Conservation (phyloP, 352 stramenopile species). For the Globisporangium paroecandrum region DNA sequence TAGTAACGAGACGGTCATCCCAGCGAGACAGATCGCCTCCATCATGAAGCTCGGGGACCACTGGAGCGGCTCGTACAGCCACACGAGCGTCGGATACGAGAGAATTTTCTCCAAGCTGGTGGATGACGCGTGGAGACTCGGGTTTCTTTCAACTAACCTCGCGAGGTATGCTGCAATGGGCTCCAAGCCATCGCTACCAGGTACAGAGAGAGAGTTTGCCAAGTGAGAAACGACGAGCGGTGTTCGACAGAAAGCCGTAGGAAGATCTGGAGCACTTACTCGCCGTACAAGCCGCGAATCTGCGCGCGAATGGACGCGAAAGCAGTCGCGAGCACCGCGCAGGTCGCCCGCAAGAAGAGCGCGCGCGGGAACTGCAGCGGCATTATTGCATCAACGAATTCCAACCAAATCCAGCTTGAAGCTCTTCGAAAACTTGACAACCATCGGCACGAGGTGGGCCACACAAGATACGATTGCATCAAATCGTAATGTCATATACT, state of each 20-base stretch:
- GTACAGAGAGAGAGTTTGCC: background rate
- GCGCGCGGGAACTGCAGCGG: slow-evolving; percentile 27
- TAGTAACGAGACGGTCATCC: slow-evolving; percentile 29
- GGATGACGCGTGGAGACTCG: slow-evolving; percentile 15
- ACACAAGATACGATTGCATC: slow-evolving; percentile 6
- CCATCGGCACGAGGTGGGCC: background rate
- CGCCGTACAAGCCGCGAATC: slow-evolving; percentile 76
- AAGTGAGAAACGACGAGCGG: background rate
- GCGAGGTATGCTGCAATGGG: slow-evolving; percentile 52
- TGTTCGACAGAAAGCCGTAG: background rate
- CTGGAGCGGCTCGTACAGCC: slow-evolving; percentile 41
- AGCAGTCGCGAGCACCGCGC: slow-evolving; percentile 45
- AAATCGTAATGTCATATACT: background rate
- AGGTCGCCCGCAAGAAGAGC: slow-evolving; percentile 43
- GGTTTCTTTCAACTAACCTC: slow-evolving; percentile 25
- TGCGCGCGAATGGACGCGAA: slow-evolving; percentile 83
- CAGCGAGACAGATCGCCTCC: slow-evolving; percentile 33
- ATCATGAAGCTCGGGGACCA: slow-evolving; percentile 48
- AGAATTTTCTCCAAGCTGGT: slow-evolving; percentile 17
- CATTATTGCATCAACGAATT: background rate
- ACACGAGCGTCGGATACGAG: slow-evolving; percentile 53
- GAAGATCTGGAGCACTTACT: slow-evolving; percentile 30
- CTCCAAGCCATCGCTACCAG: slow-evolving; percentile 46
- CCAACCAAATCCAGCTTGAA: background rate
- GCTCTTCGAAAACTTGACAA: background rate